Evolutionary conservation across 1,284 basidiomycete genomes (phyloP), one percentile per base, ranked within the genome.

Genomic region (Heliocybe sulcata): DNA sequence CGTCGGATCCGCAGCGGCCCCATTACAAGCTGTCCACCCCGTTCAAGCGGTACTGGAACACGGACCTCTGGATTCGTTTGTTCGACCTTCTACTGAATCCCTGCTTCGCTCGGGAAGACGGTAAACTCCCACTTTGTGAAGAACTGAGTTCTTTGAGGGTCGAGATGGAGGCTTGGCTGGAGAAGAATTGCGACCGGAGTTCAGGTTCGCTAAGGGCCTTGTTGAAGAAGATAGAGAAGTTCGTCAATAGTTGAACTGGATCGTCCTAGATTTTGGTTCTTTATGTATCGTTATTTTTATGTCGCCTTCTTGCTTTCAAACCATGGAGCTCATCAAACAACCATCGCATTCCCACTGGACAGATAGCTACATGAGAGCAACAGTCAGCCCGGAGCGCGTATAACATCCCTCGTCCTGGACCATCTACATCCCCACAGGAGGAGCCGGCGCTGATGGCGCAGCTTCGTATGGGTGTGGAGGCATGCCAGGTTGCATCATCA

Each of bases 1-100:
- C 72, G 2, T 69, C 68, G 14, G 67, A 67, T 23, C 65, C 69
- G 35, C 63, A 64, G 59, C 61, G 61, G 12, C 67, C 65, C 1
- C 70, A 77, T 54, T 79, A 84, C 72, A 89, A 81, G 73, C 80
- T 96, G 51, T 76, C 82, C 22, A 83, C 87, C 42, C 81, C 89
- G 20, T 79, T 98, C 63, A 96, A 94, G 70, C 77, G 97, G 60
- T 99, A 99, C 72, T 98, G 97, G 93, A 95, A 99, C 72, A 80
- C 77, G 38, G 88, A 90, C 16, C 70, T 98, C 19, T 97, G 97
- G 94, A 86, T 74, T 33, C 70, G 78, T 53, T 68, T 98, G 42
- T 99, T 99, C 67, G 89, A 96, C 60, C 61, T 88, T 26, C 72
- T 98, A 56, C 82, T 99, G 56, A 98, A 98, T 68, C 88, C 94